Evolutionary conservation across 495 filamentous ascomycete species (phyloP), one percentile per base, ranked within the genome.

Genomic region (Hamigera avellanea): DNA sequence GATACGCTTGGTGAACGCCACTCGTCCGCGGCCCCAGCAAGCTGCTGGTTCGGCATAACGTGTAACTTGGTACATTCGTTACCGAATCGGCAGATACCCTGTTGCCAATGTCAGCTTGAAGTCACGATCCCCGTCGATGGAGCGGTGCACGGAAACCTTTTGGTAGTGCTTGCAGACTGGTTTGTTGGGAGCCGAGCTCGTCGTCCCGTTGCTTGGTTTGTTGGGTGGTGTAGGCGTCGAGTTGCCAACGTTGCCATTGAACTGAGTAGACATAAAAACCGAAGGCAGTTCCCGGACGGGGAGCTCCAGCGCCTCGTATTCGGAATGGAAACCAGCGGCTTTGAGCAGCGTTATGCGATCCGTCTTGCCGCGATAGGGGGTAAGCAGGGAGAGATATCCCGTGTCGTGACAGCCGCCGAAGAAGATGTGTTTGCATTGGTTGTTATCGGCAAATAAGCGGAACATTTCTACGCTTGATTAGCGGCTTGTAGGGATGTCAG

Each of bases 381-480:
- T 69, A 10, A 83, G 44, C 26, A 73, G 53, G 10, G 69, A 65
- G 13, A 72, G 52, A 53, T 80, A 81, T 23, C 69, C 69, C 10
- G 59, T 61, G 40, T 83, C 75, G 37, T 81, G 75, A 42, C 76
- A 81, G 25, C 67, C 70, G 6, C 72, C 77, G 36, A 77, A 76
- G 45, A 74, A 72, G 25, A 83, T 74, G 52, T 81, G 76, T 35
- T 72, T 75, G 62, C 78, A 83, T 44, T 80, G 72, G 32, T 66
- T 57, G 36, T 75, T 73, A 17, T 77, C 64, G 4, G 57, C 66
- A 45, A 73, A 78, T 3, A 78, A 45, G 2, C 67, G 64, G 34
- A 81, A 67, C 40, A 71, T 62, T 51, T 69, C 75, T 75, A 36
- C 19, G 2, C 14, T 13, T 6, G 17, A 38, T 44, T 5, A 43